A percentile compares a stretch with the other conserved stretches of the same genome.
phyloP scores from a whole-genome alignment of 2,329 filamentous ascomycete species.

The Ilyonectria mors-panacis region DNA sequence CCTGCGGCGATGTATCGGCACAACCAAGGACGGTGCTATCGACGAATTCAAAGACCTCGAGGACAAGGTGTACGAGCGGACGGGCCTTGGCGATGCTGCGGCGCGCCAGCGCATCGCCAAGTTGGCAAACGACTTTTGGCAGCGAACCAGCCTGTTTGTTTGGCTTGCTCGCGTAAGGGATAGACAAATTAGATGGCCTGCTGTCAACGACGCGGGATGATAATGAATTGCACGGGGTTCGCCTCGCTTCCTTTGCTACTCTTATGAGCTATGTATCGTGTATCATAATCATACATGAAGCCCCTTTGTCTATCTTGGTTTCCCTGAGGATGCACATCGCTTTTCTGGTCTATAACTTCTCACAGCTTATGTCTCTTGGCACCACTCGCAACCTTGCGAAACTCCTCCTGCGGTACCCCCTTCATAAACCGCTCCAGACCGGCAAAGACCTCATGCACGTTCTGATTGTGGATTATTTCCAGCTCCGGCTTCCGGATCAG shows the following conservation, averaged over 20 bases:
- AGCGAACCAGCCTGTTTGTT: conserved; percentile 85
- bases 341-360: conserved; percentile 8
- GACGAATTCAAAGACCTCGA: conserved; percentile 61
- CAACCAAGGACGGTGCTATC: conserved; percentile 39
- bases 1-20: conserved; percentile 62
- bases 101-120: conserved; percentile 70
- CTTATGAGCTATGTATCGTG: background rate
- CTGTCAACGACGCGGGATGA: background rate
- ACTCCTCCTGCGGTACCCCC: conserved; percentile 90
- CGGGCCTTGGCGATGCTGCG: conserved; percentile 65
- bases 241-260: conserved; percentile 1
- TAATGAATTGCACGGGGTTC: conserved; percentile 12
- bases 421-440: conserved; percentile 85
- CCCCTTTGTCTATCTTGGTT: conserved; percentile 1
- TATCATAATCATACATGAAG: conserved; percentile 1
- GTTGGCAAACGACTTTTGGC: conserved; percentile 83
- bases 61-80: conserved; percentile 60
- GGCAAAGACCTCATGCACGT: conserved; percentile 86
- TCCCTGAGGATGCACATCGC: background rate
- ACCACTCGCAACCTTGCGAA: conserved; percentile 85
- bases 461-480: conserved; percentile 82
- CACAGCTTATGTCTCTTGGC: conserved; percentile 96
- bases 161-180: conserved; percentile 73
- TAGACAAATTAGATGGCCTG: conserved; percentile 29
- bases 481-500: conserved; percentile 82